A percentile compares a stretch with the other conserved stretches of the same genome.
phyloP scores from a whole-genome alignment of 2,329 filamentous ascomycete genomes.

The Plenodomus tracheiphilus region DNA sequence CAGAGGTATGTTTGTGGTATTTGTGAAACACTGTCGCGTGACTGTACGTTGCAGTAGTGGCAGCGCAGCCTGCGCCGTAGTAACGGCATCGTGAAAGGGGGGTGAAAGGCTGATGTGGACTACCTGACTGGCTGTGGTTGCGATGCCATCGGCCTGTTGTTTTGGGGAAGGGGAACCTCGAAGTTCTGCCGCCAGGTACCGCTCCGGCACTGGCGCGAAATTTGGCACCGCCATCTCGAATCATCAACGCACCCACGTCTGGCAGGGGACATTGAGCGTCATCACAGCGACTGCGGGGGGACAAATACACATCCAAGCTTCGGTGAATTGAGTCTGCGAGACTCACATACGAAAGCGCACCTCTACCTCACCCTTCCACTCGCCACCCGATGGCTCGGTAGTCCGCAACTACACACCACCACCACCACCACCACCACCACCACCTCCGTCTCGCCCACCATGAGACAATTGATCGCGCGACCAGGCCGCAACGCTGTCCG shows the following conservation, averaged over 20 bases:
- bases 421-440: slow-evolving; percentile 58
- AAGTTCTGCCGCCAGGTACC: slow-evolving; percentile 20
- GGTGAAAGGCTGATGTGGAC: slow-evolving; percentile 1
- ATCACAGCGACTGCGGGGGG: not conserved
- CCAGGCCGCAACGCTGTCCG: slow-evolving; percentile 32
- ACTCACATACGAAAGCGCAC: not conserved
- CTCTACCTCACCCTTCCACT: not conserved
- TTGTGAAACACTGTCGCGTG: slow-evolving; percentile 24
- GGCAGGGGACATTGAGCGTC: not conserved
- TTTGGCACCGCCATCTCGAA: slow-evolving; percentile 11
- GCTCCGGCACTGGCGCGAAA: slow-evolving; percentile 19
- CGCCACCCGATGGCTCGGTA: slow-evolving; percentile 31
- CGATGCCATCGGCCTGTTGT: slow-evolving; percentile 17
- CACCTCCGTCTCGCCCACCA: slow-evolving; percentile 58
- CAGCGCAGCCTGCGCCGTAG: slow-evolving; percentile 42
- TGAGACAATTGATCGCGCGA: slow-evolving; percentile 28
- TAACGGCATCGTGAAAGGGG: slow-evolving; percentile 31
- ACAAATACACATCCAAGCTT: not conserved
- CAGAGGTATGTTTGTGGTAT: slow-evolving; percentile 32
- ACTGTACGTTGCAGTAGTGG: slow-evolving; percentile 38
- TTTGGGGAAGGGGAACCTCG: slow-evolving; percentile 1
- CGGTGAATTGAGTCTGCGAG: not conserved
- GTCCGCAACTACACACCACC: slow-evolving; percentile 16
- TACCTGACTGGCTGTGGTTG: slow-evolving; percentile 1
- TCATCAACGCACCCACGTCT: slow-evolving; percentile 9